phyloP scores from a whole-genome alignment of 148 eudicot genomes.

The Rhododendron griersonianum region DNA sequence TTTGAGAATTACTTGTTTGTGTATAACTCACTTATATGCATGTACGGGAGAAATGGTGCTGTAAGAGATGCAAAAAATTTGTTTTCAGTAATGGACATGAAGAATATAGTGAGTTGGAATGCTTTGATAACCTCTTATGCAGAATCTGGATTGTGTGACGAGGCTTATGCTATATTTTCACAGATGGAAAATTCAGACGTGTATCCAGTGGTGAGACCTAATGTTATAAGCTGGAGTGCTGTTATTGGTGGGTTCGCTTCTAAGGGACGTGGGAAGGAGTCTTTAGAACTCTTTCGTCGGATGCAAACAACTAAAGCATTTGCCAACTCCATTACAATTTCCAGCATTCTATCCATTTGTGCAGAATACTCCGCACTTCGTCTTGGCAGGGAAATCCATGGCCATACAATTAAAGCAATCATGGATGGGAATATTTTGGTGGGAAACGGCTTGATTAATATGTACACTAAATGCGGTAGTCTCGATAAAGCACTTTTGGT shows the following conservation, averaged over 20 bases:
- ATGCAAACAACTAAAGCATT: constrained; percentile 45
- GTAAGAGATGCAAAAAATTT: constrained; percentile 33
- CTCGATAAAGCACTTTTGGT: constrained; percentile 31
- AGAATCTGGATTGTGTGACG: constrained; percentile 52
- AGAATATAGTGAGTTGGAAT: constrained; percentile 58
- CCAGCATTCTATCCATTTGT: constrained; percentile 47
- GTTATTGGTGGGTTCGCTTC: constrained; percentile 47
- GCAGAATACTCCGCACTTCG: constrained; percentile 45
- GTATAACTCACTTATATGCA: constrained; percentile 47
- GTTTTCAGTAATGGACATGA: constrained; percentile 39
- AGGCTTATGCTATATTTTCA: constrained; percentile 43
- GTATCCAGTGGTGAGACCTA: constrained; percentile 32
- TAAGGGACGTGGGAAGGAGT: constrained; percentile 33
- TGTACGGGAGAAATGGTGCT: constrained; percentile 50
- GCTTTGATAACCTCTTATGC: constrained; percentile 56
- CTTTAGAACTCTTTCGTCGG: constrained; percentile 45
- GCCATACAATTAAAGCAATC: constrained; percentile 28
- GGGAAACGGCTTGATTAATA: constrained; percentile 49
- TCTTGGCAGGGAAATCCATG: constrained; percentile 57
- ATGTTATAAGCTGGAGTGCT: constrained; percentile 56
- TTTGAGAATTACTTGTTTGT: constrained; percentile 43
- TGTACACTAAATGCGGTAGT: constrained; percentile 63
- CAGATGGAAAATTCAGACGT: constrained; percentile 26
- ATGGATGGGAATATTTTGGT: constrained; percentile 28
- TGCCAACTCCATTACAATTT: constrained; percentile 41